phyloP scores from a whole-genome alignment of 2,329 filamentous ascomycete genomes.

The Fusarium acutatum region DNA sequence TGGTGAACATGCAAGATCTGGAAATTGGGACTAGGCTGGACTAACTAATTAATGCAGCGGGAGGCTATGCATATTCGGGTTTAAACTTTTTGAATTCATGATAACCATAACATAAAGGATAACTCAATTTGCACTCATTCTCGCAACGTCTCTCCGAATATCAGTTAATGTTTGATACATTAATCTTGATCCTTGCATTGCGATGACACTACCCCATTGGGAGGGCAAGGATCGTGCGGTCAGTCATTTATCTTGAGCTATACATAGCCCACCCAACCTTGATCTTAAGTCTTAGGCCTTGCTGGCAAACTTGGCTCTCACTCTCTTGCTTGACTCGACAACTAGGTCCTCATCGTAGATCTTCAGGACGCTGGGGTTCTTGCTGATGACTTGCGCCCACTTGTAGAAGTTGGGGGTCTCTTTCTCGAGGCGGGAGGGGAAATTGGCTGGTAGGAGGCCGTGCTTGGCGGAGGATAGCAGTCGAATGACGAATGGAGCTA shows the following conservation, averaged over 20 bases:
- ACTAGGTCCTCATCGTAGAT: conserved; percentile 64
- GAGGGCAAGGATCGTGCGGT: not conserved
- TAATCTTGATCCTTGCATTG: not conserved
- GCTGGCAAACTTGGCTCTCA: conserved; percentile 23
- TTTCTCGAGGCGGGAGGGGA: conserved; percentile 57
- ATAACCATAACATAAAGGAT: not conserved
- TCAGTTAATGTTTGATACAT: not conserved
- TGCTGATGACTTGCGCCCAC: conserved; percentile 69
- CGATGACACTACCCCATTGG: not conserved
- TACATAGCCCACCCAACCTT: conserved; percentile 1
- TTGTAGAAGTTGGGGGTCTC: conserved; percentile 72
- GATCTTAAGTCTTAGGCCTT: not conserved
- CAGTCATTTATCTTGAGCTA: not conserved
- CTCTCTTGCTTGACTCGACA: conserved; percentile 28
- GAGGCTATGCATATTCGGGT: not conserved
- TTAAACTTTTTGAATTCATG: not conserved
- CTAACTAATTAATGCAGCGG: not conserved
- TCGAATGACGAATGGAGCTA: conserved; percentile 73
- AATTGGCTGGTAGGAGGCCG: conserved; percentile 59
- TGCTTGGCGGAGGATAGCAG: conserved; percentile 63
- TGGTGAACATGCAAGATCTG: conserved; percentile 10
- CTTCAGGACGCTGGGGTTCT: conserved; percentile 71
- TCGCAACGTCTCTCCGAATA: not conserved
- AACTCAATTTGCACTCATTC: not conserved
- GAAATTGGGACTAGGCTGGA: not conserved